Conservation (phyloP, 495 filamentous ascomycete genomes). For the Recurvomyces mirabilis region DNA sequence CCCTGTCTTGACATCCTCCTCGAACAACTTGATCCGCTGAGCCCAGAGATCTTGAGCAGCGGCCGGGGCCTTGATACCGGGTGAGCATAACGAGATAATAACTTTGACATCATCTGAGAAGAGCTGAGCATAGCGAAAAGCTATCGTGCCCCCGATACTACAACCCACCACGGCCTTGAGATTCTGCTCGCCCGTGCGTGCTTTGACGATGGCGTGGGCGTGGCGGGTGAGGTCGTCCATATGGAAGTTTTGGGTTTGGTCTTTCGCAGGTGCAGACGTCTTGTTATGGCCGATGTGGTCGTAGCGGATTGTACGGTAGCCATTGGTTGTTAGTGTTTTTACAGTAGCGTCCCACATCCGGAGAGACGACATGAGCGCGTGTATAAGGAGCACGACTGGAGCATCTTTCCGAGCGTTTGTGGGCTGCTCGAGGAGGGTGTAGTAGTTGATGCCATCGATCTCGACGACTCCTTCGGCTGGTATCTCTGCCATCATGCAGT, state of each 20-base stretch:
- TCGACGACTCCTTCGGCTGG: slow-evolving; percentile 9
- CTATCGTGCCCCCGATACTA: slow-evolving; percentile 16
- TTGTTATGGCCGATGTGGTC: slow-evolving; percentile 19
- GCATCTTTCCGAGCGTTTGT: slow-evolving; percentile 2
- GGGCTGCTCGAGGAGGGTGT: slow-evolving; percentile 9
- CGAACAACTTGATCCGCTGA: slow-evolving; percentile 12
- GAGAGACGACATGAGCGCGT: slow-evolving; percentile 17
- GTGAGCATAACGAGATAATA: slow-evolving; percentile 14
- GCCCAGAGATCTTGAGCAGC: slow-evolving; percentile 10
- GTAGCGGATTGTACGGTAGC: slow-evolving; percentile 17
- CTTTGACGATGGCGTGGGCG: slow-evolving; percentile 14
- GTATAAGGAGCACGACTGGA: slow-evolving; percentile 12
- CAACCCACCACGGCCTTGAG: slow-evolving; percentile 13
- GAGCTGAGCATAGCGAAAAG: slow-evolving; percentile 14
- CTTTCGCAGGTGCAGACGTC: slow-evolving; percentile 10
- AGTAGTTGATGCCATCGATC: slow-evolving; percentile 19
- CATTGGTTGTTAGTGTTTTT: slow-evolving; percentile 2
- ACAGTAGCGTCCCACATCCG: slow-evolving; percentile 18
- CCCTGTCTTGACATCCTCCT: slow-evolving; percentile 10
- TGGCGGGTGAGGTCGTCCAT: slow-evolving; percentile 20
- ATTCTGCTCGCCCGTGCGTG: slow-evolving; percentile 5
- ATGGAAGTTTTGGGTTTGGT: slow-evolving; percentile 5
- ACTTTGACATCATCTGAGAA: slow-evolving; percentile 12
- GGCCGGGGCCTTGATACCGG: slow-evolving; percentile 10
- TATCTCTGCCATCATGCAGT: slow-evolving; percentile 3